A percentile compares a stretch with the other conserved stretches of the same genome.
These are phyloP conservation scores for Gautieria morchelliformis DNA, from an alignment of 768 basidiomycete species.

Conservation along the genomic window DNA sequence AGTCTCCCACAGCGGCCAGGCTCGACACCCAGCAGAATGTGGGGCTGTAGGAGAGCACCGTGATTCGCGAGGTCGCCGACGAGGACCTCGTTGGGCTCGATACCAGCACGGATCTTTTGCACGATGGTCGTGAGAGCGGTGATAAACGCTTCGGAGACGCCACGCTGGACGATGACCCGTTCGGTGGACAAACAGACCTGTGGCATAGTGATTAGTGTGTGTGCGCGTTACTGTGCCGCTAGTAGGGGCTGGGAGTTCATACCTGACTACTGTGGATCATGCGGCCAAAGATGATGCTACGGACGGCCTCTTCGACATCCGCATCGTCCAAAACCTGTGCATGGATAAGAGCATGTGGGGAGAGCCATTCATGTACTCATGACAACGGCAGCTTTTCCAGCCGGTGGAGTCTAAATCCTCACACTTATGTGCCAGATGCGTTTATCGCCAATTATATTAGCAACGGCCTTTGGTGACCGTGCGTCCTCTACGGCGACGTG, in stretches of 20 bases:
- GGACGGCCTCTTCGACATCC: constrained; percentile 43
- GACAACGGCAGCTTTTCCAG: constrained; percentile 41
- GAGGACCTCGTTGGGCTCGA: constrained; percentile 24
- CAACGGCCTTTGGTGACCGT: constrained; percentile 30
- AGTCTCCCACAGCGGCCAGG: constrained; percentile 41
- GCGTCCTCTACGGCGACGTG: constrained; percentile 32
- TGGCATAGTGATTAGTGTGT: neutral
- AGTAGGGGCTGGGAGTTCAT: neutral
- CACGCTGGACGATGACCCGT: constrained; percentile 41
- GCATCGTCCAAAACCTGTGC: constrained; percentile 42
- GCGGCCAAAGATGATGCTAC: constrained; percentile 34
- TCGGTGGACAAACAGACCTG: constrained; percentile 54
- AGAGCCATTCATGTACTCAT: constrained; percentile 22
- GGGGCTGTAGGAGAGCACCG: constrained; percentile 40
- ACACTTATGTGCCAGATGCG: constrained; percentile 47
- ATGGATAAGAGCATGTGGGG: neutral
- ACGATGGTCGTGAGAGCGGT: constrained; percentile 24
- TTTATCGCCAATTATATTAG: constrained; percentile 47
- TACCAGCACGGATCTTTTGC: constrained; percentile 29
- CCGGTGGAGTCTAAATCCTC: constrained; percentile 5
- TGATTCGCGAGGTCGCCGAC: constrained; percentile 32
- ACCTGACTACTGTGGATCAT: constrained; percentile 34
- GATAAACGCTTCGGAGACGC: constrained; percentile 28
- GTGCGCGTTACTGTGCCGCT: neutral
- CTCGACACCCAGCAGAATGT: constrained; percentile 36